phyloP scores from a whole-genome alignment of 2,329 filamentous ascomycete species.

The Penicillium thymicola region DNA sequence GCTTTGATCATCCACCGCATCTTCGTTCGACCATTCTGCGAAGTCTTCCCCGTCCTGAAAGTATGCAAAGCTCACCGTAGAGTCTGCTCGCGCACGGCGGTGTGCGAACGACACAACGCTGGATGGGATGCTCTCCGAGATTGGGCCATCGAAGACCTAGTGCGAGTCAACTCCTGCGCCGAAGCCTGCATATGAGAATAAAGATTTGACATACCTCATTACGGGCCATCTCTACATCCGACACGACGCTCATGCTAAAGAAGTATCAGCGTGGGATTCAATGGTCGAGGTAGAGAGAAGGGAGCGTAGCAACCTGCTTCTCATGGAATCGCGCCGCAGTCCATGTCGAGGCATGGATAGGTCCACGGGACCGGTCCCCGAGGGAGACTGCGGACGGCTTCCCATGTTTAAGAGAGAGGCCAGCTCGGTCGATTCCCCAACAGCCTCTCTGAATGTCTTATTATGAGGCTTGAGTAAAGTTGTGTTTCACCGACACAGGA shows the following conservation, averaged over 20 bases:
- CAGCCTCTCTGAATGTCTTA: background rate
- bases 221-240: constrained; percentile 97
- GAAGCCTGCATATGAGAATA: background rate
- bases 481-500: background rate
- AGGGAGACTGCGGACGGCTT: constrained; percentile 23
- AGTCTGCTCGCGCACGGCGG: constrained; percentile 75
- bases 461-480: background rate
- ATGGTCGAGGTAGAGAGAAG: background rate
- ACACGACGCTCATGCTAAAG: constrained; percentile 69
- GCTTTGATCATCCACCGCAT: constrained; percentile 42
- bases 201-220: constrained; percentile 65
- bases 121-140: constrained; percentile 93
- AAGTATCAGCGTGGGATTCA: constrained; percentile 16
- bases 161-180: constrained; percentile 1
- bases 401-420: constrained; percentile 27
- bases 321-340: constrained; percentile 37
- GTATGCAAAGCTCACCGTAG: constrained; percentile 83
- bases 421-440: background rate
- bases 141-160: constrained; percentile 80
- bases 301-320: constrained; percentile 35
- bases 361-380: constrained; percentile 22
- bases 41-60: constrained; percentile 70
- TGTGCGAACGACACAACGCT: constrained; percentile 90
- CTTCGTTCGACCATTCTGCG: constrained; percentile 50
- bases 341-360: constrained; percentile 21